phyloP scores from a whole-genome alignment of 164 flowering plant species.

The Sextonia rubra region DNA sequence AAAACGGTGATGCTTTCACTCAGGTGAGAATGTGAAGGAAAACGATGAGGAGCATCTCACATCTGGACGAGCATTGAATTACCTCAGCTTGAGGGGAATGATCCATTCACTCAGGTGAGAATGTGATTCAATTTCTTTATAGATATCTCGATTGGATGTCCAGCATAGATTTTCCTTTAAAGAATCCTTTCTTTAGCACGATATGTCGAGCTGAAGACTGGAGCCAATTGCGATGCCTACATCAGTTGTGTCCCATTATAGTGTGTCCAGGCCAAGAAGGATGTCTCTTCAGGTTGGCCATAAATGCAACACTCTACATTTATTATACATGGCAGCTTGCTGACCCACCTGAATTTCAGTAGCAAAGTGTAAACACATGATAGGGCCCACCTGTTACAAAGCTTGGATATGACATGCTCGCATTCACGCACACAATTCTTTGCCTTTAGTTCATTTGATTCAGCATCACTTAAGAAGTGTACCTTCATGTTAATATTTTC shows the following conservation, averaged over 20 bases:
- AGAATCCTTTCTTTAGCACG: not conserved
- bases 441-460: too few relatives aligned
- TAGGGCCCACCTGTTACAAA: not conserved
- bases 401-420: not conserved
- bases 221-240: not conserved
- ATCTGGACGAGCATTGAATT: conserved; percentile 19
- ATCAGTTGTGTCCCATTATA: not conserved
- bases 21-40: conserved; percentile 43
- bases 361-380: not conserved
- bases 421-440: too few relatives aligned
- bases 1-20: too few relatives aligned
- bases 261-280: too few relatives aligned
- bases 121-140: not conserved
- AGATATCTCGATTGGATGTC: not conserved
- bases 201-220: not conserved
- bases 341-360: not conserved
- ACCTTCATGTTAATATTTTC: not conserved
- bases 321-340: not conserved
- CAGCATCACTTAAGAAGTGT: not conserved
- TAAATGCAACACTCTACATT: not conserved
- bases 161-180: not conserved
- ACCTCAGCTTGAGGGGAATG: conserved; percentile 19
- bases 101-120: conserved; percentile 45
- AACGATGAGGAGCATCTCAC: conserved; percentile 32
- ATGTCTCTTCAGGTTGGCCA: not conserved